These are phyloP conservation scores for Polyplosphaeria fusca DNA, from an alignment of 495 filamentous ascomycete species.

Conservation along the genomic window DNA sequence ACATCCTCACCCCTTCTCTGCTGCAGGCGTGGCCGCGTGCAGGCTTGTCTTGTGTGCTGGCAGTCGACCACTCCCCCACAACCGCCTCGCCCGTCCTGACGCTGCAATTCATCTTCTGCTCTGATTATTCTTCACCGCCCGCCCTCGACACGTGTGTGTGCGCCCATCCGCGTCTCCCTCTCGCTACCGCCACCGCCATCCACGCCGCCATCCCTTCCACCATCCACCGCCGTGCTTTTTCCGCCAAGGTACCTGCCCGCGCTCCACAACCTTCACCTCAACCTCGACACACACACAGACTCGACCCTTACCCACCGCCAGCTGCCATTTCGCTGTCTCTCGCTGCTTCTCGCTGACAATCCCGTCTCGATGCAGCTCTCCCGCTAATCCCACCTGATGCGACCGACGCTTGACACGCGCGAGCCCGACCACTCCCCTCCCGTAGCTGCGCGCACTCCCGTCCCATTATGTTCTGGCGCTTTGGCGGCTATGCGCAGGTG, in stretches of 20 bases:
- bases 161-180: no score
- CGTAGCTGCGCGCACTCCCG: constrained; percentile 9
- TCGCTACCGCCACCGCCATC: no score
- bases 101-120: no score
- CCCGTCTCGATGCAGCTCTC: background rate
- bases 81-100: no score
- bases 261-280: background rate
- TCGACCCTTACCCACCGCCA: background rate
- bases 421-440: constrained; percentile 4
- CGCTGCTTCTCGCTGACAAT: background rate
- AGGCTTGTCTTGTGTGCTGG: no score
- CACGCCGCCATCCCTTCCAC: no score
- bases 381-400: constrained; percentile 11
- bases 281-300: background rate
- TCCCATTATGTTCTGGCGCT: constrained; percentile 93
- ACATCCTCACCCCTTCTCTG: no score
- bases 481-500: constrained; percentile 96
- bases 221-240: constrained; percentile 16
- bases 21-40: no score
- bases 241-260: constrained; percentile 12
- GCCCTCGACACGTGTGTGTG: no score
- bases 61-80: no score
- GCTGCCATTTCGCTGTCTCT: constrained; percentile 6
- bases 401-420: constrained; percentile 15
- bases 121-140: no score